A percentile compares a stretch with the other conserved stretches of the same genome.
phyloP scores from a whole-genome alignment of 1,284 basidiomycete genomes.

The Leccinum fallax region DNA sequence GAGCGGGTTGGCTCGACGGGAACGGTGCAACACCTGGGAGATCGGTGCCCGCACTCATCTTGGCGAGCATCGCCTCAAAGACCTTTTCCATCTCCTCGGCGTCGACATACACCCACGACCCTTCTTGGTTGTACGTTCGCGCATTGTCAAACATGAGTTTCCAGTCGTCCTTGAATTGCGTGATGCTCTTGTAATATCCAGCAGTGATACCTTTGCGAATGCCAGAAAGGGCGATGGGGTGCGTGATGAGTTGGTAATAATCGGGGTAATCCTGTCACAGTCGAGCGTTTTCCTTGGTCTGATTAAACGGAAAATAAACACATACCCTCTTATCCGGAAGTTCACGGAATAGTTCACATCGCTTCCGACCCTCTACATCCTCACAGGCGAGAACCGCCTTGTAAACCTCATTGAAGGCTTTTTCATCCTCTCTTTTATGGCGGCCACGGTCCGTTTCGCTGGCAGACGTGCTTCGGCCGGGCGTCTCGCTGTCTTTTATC shows the following conservation, averaged over 20 bases:
- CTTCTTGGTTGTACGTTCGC: constrained; percentile 86
- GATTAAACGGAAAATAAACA: background rate
- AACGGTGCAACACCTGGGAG: constrained; percentile 67
- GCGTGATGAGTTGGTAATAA: constrained; percentile 79
- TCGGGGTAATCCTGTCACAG: constrained; percentile 79
- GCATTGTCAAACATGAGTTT: constrained; percentile 93
- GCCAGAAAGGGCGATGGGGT: constrained; percentile 86
- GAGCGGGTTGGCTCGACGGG: constrained; percentile 35
- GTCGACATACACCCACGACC: constrained; percentile 91
- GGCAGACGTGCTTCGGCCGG: constrained; percentile 59
- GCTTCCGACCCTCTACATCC: constrained; percentile 73
- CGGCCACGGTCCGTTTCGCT: constrained; percentile 61
- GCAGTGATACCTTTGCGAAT: constrained; percentile 83
- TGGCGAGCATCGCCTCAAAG: constrained; percentile 68
- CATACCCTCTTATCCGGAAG: constrained; percentile 71
- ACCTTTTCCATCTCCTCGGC: constrained; percentile 91
- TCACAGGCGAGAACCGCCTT: constrained; percentile 78
- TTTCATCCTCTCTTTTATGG: constrained; percentile 77
- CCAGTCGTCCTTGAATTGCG: constrained; percentile 81
- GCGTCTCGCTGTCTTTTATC: constrained; percentile 53
- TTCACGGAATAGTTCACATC: constrained; percentile 84
- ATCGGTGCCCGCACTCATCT: constrained; percentile 62
- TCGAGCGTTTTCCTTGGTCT: background rate
- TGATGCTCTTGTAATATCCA: constrained; percentile 76
- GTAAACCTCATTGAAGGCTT: constrained; percentile 80